A percentile compares a stretch with the other conserved stretches of the same genome.
These are phyloP conservation scores for Lentinula sp. DNA, from an alignment of 768 basidiomycete genomes.

Conservation along the genomic window DNA sequence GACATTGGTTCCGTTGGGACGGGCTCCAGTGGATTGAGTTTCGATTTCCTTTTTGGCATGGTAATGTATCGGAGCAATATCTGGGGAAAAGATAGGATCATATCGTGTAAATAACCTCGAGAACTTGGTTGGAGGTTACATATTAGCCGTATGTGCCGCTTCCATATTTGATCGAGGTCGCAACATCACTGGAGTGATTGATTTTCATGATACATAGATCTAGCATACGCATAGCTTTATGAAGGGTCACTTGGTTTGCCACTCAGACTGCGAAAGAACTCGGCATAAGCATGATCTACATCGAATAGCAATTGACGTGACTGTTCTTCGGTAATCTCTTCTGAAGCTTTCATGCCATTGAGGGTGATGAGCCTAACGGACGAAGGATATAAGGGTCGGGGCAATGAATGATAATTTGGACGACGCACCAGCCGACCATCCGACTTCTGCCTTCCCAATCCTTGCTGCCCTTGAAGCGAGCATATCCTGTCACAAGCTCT, in stretches of 20 bases:
- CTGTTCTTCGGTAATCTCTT: conserved; percentile 94
- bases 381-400: not conserved
- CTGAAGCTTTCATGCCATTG: conserved; percentile 95
- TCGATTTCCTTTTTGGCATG: too few species aligned
- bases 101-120: too few species aligned
- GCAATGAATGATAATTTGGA: not conserved
- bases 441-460: conserved; percentile 95
- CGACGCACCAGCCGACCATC: conserved; percentile 83
- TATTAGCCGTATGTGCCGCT: too few species aligned
- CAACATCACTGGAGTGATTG: too few species aligned
- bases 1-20: too few species aligned
- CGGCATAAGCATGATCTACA: conserved; percentile 92
- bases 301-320: conserved; percentile 95
- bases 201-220: too few species aligned
- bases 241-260: conserved; percentile 9
- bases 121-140: too few species aligned
- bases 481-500: conserved; percentile 92
- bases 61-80: too few species aligned
- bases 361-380: conserved; percentile 82
- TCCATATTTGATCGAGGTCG: too few species aligned
- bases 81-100: too few species aligned
- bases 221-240: not conserved
- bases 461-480: conserved; percentile 88
- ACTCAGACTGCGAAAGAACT: conserved; percentile 80
- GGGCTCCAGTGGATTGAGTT: too few species aligned